Evolutionary conservation across 2,329 filamentous ascomycete species (phyloP).

Genomic region (Ascochyta lentis): DNA sequence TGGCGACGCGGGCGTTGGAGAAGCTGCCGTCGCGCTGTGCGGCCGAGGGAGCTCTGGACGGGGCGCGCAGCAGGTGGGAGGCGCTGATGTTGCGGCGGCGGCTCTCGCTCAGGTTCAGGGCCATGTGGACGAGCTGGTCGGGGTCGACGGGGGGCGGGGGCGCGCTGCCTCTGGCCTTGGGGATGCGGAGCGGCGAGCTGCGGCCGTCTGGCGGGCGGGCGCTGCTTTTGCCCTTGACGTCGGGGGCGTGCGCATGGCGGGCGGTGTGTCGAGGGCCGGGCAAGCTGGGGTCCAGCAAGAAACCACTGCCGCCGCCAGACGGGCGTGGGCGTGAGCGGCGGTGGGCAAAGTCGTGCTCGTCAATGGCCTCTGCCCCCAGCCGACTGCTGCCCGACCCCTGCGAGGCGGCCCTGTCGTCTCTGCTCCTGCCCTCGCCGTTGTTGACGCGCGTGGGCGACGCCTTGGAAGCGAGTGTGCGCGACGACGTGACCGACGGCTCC

Average conservation of each 20-base stretch:
- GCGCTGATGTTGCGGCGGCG: constrained; percentile 68
- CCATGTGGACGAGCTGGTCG: constrained; percentile 90
- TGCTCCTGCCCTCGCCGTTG: constrained; percentile 33
- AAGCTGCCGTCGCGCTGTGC: constrained; percentile 48
- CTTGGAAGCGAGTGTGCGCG: constrained; percentile 41
- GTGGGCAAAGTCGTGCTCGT: constrained; percentile 43
- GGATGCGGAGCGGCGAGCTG: constrained; percentile 21
- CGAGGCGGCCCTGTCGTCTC: constrained; percentile 15
- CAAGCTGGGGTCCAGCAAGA: constrained; percentile 55
- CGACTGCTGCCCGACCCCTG: constrained; percentile 16
- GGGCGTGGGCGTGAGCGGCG: constrained; percentile 39
- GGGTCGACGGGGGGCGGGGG: constrained; percentile 73
- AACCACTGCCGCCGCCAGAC: constrained; percentile 53
- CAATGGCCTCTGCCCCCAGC: constrained; percentile 32
- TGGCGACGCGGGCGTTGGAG: constrained; percentile 55
- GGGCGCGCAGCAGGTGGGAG: constrained; percentile 60
- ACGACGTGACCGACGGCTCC: constrained; percentile 42
- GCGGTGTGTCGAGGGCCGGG: constrained; percentile 18
- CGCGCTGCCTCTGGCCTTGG: constrained; percentile 3
- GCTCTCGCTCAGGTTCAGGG: constrained; percentile 85
- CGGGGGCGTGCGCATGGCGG: constrained; percentile 31
- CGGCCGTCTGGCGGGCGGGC: constrained; percentile 46
- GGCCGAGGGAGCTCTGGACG: constrained; percentile 57
- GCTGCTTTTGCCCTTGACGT: constrained; percentile 49
- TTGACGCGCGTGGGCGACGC: constrained; percentile 31